Conservation (phyloP, 1,284 basidiomycete species). For the Cystobasidiaceae sp. region DNA sequence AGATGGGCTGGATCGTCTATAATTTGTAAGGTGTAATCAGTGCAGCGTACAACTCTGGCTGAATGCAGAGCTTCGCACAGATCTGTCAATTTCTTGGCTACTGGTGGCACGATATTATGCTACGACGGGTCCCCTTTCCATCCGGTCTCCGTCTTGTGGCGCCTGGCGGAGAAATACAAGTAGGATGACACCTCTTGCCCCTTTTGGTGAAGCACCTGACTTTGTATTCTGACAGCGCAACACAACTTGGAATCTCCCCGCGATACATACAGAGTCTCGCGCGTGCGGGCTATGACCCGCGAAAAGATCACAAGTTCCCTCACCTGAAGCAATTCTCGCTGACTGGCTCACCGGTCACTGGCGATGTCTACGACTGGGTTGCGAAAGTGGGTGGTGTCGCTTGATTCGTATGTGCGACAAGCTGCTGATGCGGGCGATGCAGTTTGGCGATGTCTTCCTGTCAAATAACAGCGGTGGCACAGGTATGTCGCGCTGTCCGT, state of each 20-base stretch:
- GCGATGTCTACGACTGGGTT: slow-evolving; percentile 39
- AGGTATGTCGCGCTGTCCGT: not conserved
- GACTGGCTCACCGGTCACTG: slow-evolving; percentile 44
- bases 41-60: no score
- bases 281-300: slow-evolving; percentile 16
- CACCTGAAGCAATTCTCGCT: slow-evolving; percentile 42
- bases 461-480: slow-evolving; percentile 42
- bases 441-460: slow-evolving; percentile 39
- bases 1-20: slow-evolving; percentile 46
- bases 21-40: no score
- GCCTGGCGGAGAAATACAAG: slow-evolving; percentile 40
- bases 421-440: not conserved
- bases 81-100: slow-evolving; percentile 39
- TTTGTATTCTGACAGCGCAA: slow-evolving; percentile 28
- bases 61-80: no score
- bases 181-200: no score
- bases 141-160: slow-evolving; percentile 41
- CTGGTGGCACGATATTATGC: slow-evolving; percentile 41
- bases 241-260: slow-evolving; percentile 43
- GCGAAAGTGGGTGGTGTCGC: slow-evolving; percentile 12
- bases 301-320: slow-evolving; percentile 34
- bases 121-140: slow-evolving; percentile 46
- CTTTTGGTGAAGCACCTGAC: not conserved
- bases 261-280: slow-evolving; percentile 39
- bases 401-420: not conserved